Evolutionary conservation across 441 rosid genomes (phyloP), one percentile per base, ranked within the genome.

Genomic region (Macaranga tanarius): DNA sequence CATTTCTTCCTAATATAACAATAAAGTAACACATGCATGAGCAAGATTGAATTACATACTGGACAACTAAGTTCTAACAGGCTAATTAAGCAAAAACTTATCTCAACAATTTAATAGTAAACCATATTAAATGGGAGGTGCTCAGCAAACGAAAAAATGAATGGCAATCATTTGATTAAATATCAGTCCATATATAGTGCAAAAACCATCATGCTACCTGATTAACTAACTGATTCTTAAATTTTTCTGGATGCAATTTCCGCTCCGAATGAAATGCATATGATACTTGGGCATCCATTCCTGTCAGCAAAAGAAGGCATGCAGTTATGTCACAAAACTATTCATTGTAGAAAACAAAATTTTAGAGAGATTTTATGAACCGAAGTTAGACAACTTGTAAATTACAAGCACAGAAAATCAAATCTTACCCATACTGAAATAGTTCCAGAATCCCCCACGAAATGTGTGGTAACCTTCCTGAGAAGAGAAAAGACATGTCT

Each of bases 251-350:
- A 82, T 91, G 91, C 80, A 84, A 50, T 84, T 87, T 95, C 65
- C 99, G 75, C 81, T 95, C 98, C 60, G 96, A 91, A 82, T 95
- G 99, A 91, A 95, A 92, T 70, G 96, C 98, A 85, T 92, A 91
- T 58, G 99, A 92, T 72, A 95, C 62, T 81, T 95, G 98, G 78
- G 99, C 97, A 85, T 95, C 99, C 98, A 92, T 95, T 73, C 98
- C 99, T 95, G 81, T 38, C 74, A 22, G 52, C 72, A 82, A 73
- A 61, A 81, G 38, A 62, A 73, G 34, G 62, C 48, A 81, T 71
- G 67, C 51, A 34, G 7, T 50, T 56, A 73, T 51, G 57, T 59
- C 59, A 48, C 65, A 50, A 69, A 80, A 22, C 45, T 50, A 40
- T n/a, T n/a, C n/a, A 8, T 28, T 42, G 56, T 62, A 10, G 55